Evolutionary conservation across 2,329 filamentous ascomycete species (phyloP), one percentile per base, ranked within the genome.

Genomic region (Anthostomella pinea): DNA sequence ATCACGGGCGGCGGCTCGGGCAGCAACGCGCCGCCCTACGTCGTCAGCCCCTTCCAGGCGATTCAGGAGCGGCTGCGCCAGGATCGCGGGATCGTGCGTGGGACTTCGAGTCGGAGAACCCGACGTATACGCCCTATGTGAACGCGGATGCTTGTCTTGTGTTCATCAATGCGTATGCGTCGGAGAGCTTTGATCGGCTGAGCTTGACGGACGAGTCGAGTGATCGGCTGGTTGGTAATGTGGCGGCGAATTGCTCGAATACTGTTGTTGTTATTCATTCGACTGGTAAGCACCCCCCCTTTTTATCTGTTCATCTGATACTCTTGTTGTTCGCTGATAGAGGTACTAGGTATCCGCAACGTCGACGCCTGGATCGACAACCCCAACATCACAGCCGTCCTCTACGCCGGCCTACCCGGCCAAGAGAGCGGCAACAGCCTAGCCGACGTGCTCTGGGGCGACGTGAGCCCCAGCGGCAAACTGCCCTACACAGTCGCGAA

Each of bases 1-100:
- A 86, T 76, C 2, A 84, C 83, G 17, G 89, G 88, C 9, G 95
- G 89, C 87, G 90, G 90, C 8, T 90, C 85, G 4, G 89, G 89
- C 2, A 81, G 87, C 0, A 86, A 87, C 8, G 79, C 94, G 21
- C 89, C 88, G 38, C 84, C 85, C 3, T 91, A 91, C 51, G 70
- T 95, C 1, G 69, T 93, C 11, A 74, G 83, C 24, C 89, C 90
- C 0, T 70, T 77, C 30, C 73, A 81, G 33, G 82, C 83, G 2
- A 70, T 75, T 25, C 54, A 65, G 0, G 71, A 70, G 0, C 85
- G 86, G 56, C 22, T 48, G 11, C 10, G 15, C 6, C 13, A 41
- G 15, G 42, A 43, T 32, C 14, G 29, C 10, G 37, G 35, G 10
- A 37, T 39, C 17, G 23, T 45, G 8, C 33, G 36, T 45, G 39